These are phyloP conservation scores for Colletotrichum chrysophilum DNA, from an alignment of 2,329 filamentous ascomycete species.

Conservation along the genomic window DNA sequence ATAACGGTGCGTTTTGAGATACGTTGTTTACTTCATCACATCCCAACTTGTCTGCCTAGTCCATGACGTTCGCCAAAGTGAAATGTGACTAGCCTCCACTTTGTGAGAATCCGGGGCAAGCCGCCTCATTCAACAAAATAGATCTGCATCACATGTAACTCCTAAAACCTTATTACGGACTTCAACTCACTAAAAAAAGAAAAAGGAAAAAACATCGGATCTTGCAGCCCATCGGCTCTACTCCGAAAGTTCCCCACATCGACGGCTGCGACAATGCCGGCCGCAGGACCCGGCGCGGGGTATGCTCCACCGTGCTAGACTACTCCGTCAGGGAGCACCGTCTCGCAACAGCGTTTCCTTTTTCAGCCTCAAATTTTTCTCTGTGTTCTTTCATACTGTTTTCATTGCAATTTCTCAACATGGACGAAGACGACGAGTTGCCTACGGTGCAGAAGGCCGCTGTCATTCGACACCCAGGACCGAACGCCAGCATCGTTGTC, in stretches of 20 bases:
- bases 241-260: not conserved
- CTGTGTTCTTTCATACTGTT: too few relatives aligned
- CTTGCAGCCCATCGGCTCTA: not conserved
- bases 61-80: too few relatives aligned
- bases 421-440: not conserved
- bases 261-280: not conserved
- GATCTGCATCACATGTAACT: not conserved
- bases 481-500: not conserved
- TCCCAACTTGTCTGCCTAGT: too few relatives aligned
- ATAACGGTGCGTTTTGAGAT: too few relatives aligned
- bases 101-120: too few relatives aligned
- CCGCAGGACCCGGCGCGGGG: not conserved
- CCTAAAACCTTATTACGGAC: not conserved
- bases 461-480: conserved; percentile 9
- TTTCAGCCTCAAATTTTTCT: too few relatives aligned
- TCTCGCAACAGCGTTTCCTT: too few relatives aligned
- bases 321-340: not conserved
- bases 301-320: not conserved
- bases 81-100: too few relatives aligned
- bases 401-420: too few relatives aligned
- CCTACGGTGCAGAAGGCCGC: not conserved
- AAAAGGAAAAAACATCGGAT: not conserved
- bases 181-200: not conserved
- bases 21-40: too few relatives aligned
- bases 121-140: too few relatives aligned